Conservation (phyloP, 768 basidiomycete species). For the Lactifluus volemus region DNA sequence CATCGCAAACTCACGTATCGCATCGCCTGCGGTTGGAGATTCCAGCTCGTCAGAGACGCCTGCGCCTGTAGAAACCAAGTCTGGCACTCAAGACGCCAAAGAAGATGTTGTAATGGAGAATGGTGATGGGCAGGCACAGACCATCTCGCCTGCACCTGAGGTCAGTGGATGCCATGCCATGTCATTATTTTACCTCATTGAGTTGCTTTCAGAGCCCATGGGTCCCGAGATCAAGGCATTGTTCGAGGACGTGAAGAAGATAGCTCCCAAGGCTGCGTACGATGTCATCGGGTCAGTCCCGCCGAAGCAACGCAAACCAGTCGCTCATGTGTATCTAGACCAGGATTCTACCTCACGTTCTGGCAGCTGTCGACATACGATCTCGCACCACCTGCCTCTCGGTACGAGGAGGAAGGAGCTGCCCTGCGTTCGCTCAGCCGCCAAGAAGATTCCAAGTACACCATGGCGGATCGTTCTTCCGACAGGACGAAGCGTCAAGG, state of each 20-base stretch:
- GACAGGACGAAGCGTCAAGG: conserved; percentile 52
- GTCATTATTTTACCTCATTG: background rate
- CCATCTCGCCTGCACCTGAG: conserved; percentile 10
- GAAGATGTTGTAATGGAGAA: conserved; percentile 48
- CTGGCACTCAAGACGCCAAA: conserved; percentile 8
- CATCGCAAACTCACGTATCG: conserved; percentile 44
- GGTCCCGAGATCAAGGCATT: conserved; percentile 63
- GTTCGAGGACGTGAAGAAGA: conserved; percentile 66
- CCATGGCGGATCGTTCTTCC: conserved; percentile 60
- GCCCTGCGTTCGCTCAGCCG: conserved; percentile 52
- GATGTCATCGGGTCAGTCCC: conserved; percentile 62
- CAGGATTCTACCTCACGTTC: conserved; percentile 91
- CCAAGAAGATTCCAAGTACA: conserved; percentile 57
- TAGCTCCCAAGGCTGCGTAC: conserved; percentile 56
- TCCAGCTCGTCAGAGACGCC: background rate
- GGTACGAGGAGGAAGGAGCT: conserved; percentile 73
- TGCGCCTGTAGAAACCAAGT: background rate
- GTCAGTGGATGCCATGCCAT: background rate
- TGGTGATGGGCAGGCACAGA: conserved; percentile 27
- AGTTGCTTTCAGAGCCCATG: conserved; percentile 51
- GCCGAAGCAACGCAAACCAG: conserved; percentile 5
- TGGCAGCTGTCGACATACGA: conserved; percentile 96
- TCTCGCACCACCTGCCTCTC: conserved; percentile 62
- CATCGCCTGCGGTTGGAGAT: conserved; percentile 44
- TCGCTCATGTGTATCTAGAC: conserved; percentile 36